Evolutionary conservation across 176 grass and related monocot species (phyloP).

Genomic region (Aegilops tauschii): DNA sequence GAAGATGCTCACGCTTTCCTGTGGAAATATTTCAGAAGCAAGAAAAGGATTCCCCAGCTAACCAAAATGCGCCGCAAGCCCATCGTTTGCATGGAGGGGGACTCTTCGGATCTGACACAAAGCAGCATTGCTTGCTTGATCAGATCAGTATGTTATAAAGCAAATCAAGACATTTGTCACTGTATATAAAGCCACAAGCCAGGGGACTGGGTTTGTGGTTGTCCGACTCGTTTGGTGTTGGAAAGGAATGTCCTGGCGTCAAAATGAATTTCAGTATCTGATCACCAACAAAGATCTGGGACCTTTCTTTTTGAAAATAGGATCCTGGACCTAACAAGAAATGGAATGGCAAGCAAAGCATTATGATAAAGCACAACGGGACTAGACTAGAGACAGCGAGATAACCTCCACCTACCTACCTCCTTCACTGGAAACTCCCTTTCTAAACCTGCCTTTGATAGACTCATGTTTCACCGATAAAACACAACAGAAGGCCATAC

Average conservation of each 20-base stretch:
- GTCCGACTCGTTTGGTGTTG: not conserved
- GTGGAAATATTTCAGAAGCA: not conserved
- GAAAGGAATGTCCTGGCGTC: not conserved
- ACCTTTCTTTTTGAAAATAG: not conserved
- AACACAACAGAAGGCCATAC: not conserved
- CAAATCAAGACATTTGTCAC: not conserved
- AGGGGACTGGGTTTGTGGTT: not conserved
- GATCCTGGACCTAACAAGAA: slow-evolving; percentile 39
- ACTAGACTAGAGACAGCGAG: slow-evolving; percentile 29
- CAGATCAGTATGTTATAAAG: not conserved
- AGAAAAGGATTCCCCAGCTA: not conserved
- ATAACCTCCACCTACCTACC: not conserved
- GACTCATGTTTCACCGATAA: slow-evolving; percentile 7
- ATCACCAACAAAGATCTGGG: not conserved
- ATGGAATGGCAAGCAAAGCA: slow-evolving; percentile 13
- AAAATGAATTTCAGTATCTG: not conserved
- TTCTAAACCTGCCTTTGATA: slow-evolving; percentile 15
- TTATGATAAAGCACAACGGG: not conserved
- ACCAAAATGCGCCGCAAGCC: too few relatives aligned
- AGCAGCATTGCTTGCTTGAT: not conserved
- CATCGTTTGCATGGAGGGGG: not conserved
- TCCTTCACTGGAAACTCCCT: not conserved
- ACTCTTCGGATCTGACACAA: not conserved
- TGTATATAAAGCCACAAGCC: not conserved
- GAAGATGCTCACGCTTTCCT: slow-evolving; percentile 20